Percentiles rank a stretch among this genome's conserved stretches.
Evolutionary conservation across 129 eudicot genomes (phyloP).

Genomic region (Apium graveolens): DNA sequence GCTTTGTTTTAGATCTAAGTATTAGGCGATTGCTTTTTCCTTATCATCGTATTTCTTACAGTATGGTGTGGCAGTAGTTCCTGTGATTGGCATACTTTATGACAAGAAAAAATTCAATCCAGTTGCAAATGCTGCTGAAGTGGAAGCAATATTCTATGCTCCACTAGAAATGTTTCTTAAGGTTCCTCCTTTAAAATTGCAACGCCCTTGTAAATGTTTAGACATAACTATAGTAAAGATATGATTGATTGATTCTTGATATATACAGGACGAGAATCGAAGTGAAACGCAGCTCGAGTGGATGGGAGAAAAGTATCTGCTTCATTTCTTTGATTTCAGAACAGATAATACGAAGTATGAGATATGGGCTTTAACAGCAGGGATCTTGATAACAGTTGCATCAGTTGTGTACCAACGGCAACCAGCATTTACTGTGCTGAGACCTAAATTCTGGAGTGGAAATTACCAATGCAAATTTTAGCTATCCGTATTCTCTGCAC

Average conservation of each 20-base stretch:
- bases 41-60: constrained; percentile 16
- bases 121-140: constrained; percentile 52
- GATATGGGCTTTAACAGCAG: constrained; percentile 89
- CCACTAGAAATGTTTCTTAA: constrained; percentile 92
- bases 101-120: constrained; percentile 49
- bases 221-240: not conserved
- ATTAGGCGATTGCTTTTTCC: too few species aligned
- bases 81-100: constrained; percentile 54
- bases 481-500: not conserved
- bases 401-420: constrained; percentile 46
- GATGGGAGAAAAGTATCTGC: constrained; percentile 50
- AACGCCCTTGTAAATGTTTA: not conserved
- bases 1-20: not conserved
- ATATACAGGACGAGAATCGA: constrained; percentile 58
- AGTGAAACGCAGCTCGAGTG: constrained; percentile 43
- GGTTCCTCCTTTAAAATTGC: constrained; percentile 26
- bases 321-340: constrained; percentile 61
- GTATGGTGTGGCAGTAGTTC: constrained; percentile 35
- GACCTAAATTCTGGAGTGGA: constrained; percentile 45
- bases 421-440: constrained; percentile 49
- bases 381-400: constrained; percentile 58
- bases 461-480: constrained; percentile 4
- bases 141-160: constrained; percentile 68
- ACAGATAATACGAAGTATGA: constrained; percentile 35
- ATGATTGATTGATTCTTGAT: not conserved